Evolutionary conservation across 768 basidiomycete genomes (phyloP), one percentile per base, ranked within the genome.

Genomic region (Tylopilus subfusipes): DNA sequence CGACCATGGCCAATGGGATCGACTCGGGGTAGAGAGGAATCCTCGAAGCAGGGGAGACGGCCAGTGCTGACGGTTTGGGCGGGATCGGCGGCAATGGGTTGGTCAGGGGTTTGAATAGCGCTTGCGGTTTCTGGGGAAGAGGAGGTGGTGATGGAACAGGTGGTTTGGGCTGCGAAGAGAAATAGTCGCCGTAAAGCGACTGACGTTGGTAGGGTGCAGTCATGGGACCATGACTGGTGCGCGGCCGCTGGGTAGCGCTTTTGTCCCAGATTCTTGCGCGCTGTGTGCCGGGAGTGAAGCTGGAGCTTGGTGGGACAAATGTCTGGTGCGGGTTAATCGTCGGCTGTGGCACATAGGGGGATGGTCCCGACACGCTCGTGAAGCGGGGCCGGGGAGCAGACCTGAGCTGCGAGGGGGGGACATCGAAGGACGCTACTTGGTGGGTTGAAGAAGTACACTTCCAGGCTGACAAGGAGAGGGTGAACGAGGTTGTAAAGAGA

Each of bases 71-170:
- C 2, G 78, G 76, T 58, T 76, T 77, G 3, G 77, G 72, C 7
- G 77, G 77, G 33, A 76, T 45, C 9, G 74, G 73, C 11, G 79
- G 78, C 4, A 69, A 66, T 0, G 63, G 44, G 66, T 56, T 59
- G 30, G 75, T 70, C n/a, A 68, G 72, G n/a, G 65, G 58, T 65
- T 63, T 55, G 34, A 67, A 42, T 0, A 69, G 51, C 6, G 52
- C 59, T 14, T 53, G 66, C 2, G 67, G 69, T 43, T 71, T 71
- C 33, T 69, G 66, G 14, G 70, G 68, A 3, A 70, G 45, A 21
- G 69, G 68, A 18, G 72, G 70, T 19, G 70, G 68, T 0, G 68
- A 57, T 10, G 62, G 55, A 30, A 68, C 66, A 29, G 70, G 42
- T 18, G 50, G 24, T 5, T 24, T 47, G 8, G 54, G 52, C 13